Percentiles rank a stretch among this genome's conserved stretches.
phyloP scores from a whole-genome alignment of 768 basidiomycete genomes.

The Lentinula sp. region DNA sequence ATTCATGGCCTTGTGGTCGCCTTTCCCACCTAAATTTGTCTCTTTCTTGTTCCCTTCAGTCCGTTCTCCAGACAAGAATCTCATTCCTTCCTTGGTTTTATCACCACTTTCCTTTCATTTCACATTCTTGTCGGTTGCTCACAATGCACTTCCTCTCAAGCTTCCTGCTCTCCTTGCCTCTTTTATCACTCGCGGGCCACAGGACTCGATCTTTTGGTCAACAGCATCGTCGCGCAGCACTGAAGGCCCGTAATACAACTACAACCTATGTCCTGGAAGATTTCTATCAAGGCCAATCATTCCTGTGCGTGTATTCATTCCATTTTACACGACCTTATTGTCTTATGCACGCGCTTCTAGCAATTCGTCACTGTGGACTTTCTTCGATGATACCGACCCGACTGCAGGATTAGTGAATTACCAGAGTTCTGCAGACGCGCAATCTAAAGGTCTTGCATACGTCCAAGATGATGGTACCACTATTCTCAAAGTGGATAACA shows the following conservation, averaged over 20 bases:
- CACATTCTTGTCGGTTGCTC: not conserved
- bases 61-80: not conserved
- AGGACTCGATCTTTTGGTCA: not conserved
- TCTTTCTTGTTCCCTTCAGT: not conserved
- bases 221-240: not conserved
- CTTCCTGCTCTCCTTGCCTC: conserved; percentile 4
- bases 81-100: not conserved
- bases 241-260: not conserved
- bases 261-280: conserved; percentile 5
- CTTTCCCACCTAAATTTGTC: not conserved
- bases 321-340: not conserved
- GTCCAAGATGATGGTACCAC: conserved; percentile 35
- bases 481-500: conserved; percentile 40
- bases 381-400: conserved; percentile 58
- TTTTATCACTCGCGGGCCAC: not conserved
- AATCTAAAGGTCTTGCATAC: conserved; percentile 48
- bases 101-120: not conserved
- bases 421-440: conserved; percentile 39
- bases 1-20: not conserved
- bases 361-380: conserved; percentile 53
- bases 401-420: conserved; percentile 68
- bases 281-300: conserved; percentile 41
- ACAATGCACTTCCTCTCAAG: not conserved
- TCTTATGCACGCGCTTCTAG: not conserved
- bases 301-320: conserved; percentile 40